A percentile compares a stretch with the other conserved stretches of the same genome.
phyloP scores from a whole-genome alignment of 2,329 filamentous ascomycete genomes.

The Dactylella cylindrospora region DNA sequence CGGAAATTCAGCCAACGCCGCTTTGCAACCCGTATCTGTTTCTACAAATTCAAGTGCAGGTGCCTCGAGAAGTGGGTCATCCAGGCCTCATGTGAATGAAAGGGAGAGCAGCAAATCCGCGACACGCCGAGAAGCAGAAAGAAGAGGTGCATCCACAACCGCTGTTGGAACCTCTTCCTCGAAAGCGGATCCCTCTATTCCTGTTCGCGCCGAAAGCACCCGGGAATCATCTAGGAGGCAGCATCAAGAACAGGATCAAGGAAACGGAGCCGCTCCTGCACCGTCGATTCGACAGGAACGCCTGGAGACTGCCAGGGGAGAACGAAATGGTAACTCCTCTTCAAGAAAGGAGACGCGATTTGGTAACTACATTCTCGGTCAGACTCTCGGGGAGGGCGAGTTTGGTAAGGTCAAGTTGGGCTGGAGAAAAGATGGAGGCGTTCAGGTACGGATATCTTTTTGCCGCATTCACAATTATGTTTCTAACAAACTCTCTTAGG shows the following conservation, averaged over 20 bases:
- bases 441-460: slow-evolving; percentile 62
- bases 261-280: slow-evolving; percentile 3
- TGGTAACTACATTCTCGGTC: slow-evolving; percentile 91
- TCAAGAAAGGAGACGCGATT: slow-evolving; percentile 76
- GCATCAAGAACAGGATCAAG: slow-evolving; percentile 23
- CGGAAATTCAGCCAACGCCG: slow-evolving; percentile 12
- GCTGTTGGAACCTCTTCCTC: slow-evolving; percentile 24
- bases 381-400: slow-evolving; percentile 94
- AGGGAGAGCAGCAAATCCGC: slow-evolving; percentile 22
- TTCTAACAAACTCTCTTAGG: slow-evolving; percentile 56
- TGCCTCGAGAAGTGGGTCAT: slow-evolving; percentile 21
- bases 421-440: slow-evolving; percentile 92
- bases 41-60: slow-evolving; percentile 23
- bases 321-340: slow-evolving; percentile 21
- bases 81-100: slow-evolving; percentile 17
- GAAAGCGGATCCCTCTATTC: slow-evolving; percentile 25
- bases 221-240: slow-evolving; percentile 32
- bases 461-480: neutral
- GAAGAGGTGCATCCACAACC: slow-evolving; percentile 37
- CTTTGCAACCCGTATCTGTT: slow-evolving; percentile 26
- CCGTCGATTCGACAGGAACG: slow-evolving; percentile 35
- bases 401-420: slow-evolving; percentile 98
- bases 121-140: slow-evolving; percentile 33
- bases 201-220: slow-evolving; percentile 40
- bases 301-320: slow-evolving; percentile 34